These are phyloP conservation scores for Cavenderia fasciculata DNA, from an alignment of 78 protist species.

Conservation along the genomic window DNA sequence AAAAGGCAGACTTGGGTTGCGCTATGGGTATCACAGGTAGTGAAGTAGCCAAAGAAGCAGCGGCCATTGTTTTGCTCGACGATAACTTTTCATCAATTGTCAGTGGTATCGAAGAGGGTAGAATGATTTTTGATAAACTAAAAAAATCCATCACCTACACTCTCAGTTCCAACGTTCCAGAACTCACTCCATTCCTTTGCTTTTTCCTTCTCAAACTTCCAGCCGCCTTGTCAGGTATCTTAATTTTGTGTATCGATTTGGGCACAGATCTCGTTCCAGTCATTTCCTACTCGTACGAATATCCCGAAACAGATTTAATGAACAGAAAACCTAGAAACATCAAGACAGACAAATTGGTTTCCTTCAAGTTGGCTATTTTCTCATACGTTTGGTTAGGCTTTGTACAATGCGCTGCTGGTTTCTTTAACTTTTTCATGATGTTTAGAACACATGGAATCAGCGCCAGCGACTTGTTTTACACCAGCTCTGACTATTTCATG, in stretches of 20 bases:
- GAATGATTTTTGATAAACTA: slow-evolving; percentile 83
- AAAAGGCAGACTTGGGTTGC: slow-evolving; percentile 96
- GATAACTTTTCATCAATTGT: slow-evolving; percentile 97
- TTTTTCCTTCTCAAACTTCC: slow-evolving; percentile 87
- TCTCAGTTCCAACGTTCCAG: slow-evolving; percentile 86
- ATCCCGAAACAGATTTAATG: slow-evolving; percentile 97
- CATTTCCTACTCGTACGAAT: slow-evolving; percentile 94
- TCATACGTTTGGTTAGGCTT: slow-evolving; percentile 90
- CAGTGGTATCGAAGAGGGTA: slow-evolving; percentile 85
- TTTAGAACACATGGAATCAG: slow-evolving; percentile 74
- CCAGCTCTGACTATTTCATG: slow-evolving; percentile 17
- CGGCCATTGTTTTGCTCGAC: slow-evolving; percentile 95
- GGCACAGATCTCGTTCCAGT: slow-evolving; percentile 82
- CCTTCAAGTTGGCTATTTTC: slow-evolving; percentile 68
- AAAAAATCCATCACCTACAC: slow-evolving; percentile 79
- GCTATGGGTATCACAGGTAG: slow-evolving; percentile 96
- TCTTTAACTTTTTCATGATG: slow-evolving; percentile 73
- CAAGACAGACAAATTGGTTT: slow-evolving; percentile 87
- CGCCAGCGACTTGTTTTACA: slow-evolving; percentile 25
- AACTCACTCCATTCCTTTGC: slow-evolving; percentile 70
- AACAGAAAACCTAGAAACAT: slow-evolving; percentile 91
- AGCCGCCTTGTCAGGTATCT: slow-evolving; percentile 86
- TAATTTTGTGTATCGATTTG: slow-evolving; percentile 92
- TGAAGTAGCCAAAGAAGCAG: slow-evolving; percentile 97
- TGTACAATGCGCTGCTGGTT: slow-evolving; percentile 89